Base-by-base conservation (phyloP, 164 flowering plant genomes). In the Vitis rotundifolia region DNA sequence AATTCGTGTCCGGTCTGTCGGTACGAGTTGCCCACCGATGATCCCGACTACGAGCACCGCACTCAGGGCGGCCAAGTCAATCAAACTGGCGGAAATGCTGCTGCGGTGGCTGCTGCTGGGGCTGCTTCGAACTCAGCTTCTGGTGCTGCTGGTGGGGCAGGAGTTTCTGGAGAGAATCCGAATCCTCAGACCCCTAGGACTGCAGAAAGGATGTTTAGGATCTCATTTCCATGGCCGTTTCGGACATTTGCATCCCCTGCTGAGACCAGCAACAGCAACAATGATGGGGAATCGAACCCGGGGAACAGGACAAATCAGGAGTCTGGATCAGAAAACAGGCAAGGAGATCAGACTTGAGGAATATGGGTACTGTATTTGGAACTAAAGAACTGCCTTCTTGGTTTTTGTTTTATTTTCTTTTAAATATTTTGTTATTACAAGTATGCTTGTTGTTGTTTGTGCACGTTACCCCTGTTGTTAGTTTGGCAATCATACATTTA, bases 1-100 rank as follows among this genome's bases (percentile, higher is more conserved):
- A 93, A 93, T 73, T 91, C 97, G 9, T 93, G 98, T 66, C 98
- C 98, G 0, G 98, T 93, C 3, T 93, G 98, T 78, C 85, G 98
- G 29, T 78, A 83, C 66, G 98, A 93, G 83, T 73, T 93, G 79
- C 98, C 98, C 0, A 93, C 98, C 0, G 98, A 91, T 73, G 98
- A 94, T 74, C 84, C 77, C 0, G 97, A 94, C 68, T 94, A 94
- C 63, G 97, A 93, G 71, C 80, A 72, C 12, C 73, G 82, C 61
- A 58, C 31, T 3, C 61, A 58, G 31, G 66, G 64, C 12, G 63
- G 67, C 47, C 53, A 49, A 26, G 60, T 14, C 64, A 28, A 19
- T 54, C 31, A 8, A 9, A 19, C 50, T 59, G 64, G 63, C 6
- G 78, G 16, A 3, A 66, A 18, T 71, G 55, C 26, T 3, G 48